Evolutionary conservation across 345 rosid species (phyloP).

Genomic region (Dipteronia sinensis): DNA sequence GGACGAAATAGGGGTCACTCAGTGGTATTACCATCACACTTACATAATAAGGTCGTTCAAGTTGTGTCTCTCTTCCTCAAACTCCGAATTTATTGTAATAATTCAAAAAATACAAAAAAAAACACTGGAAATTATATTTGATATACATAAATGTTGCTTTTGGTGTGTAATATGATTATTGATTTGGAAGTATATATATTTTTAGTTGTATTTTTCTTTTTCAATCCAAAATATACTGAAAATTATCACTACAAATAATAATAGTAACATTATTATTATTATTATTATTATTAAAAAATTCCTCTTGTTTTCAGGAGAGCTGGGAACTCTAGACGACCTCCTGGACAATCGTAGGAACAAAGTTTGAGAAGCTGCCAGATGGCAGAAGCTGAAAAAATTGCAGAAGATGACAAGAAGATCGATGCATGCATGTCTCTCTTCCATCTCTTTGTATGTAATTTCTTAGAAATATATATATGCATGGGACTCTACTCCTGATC

Average conservation of each 20-base stretch:
- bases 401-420: slow-evolving; percentile 10
- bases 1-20: too few relatives aligned
- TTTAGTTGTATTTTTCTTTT: too few relatives aligned
- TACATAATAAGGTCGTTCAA: too few relatives aligned
- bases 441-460: slow-evolving; percentile 29
- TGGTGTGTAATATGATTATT: neutral
- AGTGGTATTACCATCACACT: too few relatives aligned
- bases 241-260: neutral
- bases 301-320: slow-evolving; percentile 41
- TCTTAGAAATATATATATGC: slow-evolving; percentile 9
- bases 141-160: neutral
- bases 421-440: slow-evolving; percentile 4
- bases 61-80: too few relatives aligned
- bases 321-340: slow-evolving; percentile 55
- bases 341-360: slow-evolving; percentile 45
- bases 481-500: slow-evolving; percentile 15
- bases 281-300: neutral
- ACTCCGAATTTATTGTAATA: too few relatives aligned
- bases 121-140: too few relatives aligned
- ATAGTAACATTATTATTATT: too few relatives aligned
- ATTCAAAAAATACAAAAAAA: too few relatives aligned
- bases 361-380: slow-evolving; percentile 12
- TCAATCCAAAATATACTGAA: neutral
- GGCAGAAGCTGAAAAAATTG: neutral
- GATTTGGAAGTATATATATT: too few relatives aligned